These are phyloP conservation scores for Phytopythium delawarense DNA, from an alignment of 352 stramenopile species.

Conservation along the genomic window DNA sequence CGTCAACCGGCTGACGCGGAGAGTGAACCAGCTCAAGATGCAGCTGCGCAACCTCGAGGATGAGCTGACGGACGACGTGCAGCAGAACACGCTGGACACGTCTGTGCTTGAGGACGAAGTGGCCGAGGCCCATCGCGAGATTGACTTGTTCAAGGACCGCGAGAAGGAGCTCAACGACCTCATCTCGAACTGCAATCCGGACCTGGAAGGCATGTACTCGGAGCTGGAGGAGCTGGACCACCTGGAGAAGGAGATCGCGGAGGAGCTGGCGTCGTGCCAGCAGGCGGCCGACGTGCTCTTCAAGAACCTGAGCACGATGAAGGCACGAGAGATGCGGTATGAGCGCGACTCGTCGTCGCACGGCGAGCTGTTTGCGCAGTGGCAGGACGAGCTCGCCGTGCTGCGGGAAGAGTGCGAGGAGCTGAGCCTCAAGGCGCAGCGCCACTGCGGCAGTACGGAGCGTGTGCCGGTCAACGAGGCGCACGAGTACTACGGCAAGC, in stretches of 20 bases:
- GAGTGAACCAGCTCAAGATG: constrained; percentile 47
- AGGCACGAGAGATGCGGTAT: constrained; percentile 62
- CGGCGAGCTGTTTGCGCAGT: constrained; percentile 45
- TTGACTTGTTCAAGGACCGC: constrained; percentile 31
- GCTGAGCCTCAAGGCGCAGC: constrained; percentile 49
- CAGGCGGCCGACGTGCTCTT: constrained; percentile 62
- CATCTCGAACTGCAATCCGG: constrained; percentile 60
- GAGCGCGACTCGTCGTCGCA: constrained; percentile 42
- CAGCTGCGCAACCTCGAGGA: constrained; percentile 66
- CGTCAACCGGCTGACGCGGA: constrained; percentile 50
- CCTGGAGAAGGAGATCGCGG: constrained; percentile 42
- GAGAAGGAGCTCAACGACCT: constrained; percentile 53
- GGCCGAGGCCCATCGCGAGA: constrained; percentile 37
- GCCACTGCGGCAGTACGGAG: constrained; percentile 47
- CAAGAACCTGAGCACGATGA: constrained; percentile 71
- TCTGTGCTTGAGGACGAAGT: constrained; percentile 75
- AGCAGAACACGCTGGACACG: constrained; percentile 67
- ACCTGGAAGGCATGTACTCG: constrained; percentile 53
- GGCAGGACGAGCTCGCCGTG: constrained; percentile 40
- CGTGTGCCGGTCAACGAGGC: constrained; percentile 56
- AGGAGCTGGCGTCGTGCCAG: constrained; percentile 51
- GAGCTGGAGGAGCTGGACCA: constrained; percentile 53
- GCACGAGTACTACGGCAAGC: constrained; percentile 79
- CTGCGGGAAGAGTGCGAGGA: constrained; percentile 59
- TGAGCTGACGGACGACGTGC: constrained; percentile 54